Evolutionary conservation across 805 yeast genomes (phyloP).

Genomic region (Candida coquimbonensis): DNA sequence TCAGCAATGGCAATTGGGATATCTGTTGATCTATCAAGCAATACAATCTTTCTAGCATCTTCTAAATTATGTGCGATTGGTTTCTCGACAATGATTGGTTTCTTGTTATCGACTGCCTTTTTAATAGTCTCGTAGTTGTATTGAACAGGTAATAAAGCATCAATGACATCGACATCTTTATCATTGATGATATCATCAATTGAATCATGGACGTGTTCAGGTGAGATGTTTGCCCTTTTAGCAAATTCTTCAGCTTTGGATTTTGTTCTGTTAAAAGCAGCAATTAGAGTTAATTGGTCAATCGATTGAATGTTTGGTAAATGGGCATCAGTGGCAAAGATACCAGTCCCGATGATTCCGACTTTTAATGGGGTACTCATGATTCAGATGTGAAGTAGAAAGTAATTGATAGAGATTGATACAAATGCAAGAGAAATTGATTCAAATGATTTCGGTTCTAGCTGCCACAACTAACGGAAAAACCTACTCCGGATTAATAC

Average conservation of each 20-base stretch:
- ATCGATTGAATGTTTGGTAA: slow-evolving; percentile 60
- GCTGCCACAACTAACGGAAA: too few relatives aligned
- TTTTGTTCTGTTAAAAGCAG: slow-evolving; percentile 79
- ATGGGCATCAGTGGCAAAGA: slow-evolving; percentile 81
- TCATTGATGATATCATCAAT: slow-evolving; percentile 45
- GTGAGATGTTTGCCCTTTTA: slow-evolving; percentile 43
- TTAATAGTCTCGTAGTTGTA: slow-evolving; percentile 62
- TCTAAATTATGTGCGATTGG: slow-evolving; percentile 84
- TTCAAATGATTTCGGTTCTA: too few relatives aligned
- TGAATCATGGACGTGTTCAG: slow-evolving; percentile 28
- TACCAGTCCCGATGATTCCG: slow-evolving; percentile 67
- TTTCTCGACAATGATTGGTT: slow-evolving; percentile 81
- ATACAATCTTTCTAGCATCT: slow-evolving; percentile 77
- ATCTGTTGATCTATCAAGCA: slow-evolving; percentile 51
- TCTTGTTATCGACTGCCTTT: slow-evolving; percentile 63
- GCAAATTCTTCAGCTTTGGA: slow-evolving; percentile 82
- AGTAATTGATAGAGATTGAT: too few relatives aligned
- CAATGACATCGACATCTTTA: slow-evolving; percentile 66
- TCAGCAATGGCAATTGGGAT: slow-evolving; percentile 75
- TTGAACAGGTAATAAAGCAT: slow-evolving; percentile 87
- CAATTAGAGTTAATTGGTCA: slow-evolving; percentile 47
- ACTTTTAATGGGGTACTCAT: slow-evolving; percentile 7
- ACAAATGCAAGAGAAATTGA: too few relatives aligned
- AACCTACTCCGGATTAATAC: too few relatives aligned
- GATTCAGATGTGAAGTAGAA: too few relatives aligned